Evolutionary conservation across 2,329 filamentous ascomycete species (phyloP).

Genomic region (Epichloe glyceriae): DNA sequence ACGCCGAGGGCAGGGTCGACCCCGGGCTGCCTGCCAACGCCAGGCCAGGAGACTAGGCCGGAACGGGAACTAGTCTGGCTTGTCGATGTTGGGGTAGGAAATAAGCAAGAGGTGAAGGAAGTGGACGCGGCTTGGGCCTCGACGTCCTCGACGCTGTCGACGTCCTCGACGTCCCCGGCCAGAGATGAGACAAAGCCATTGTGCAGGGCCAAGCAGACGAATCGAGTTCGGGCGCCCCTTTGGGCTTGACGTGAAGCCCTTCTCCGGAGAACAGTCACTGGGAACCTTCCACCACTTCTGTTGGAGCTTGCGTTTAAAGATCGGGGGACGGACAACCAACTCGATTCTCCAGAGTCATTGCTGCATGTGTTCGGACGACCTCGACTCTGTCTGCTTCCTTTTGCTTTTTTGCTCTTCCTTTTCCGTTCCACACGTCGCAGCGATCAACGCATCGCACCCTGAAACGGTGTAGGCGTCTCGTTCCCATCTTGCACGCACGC

Average conservation of each 20-base stretch:
- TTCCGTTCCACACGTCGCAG: too few relatives aligned
- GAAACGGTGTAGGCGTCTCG: too few relatives aligned
- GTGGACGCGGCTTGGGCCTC: neutral
- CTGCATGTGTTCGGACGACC: neutral
- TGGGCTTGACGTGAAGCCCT: neutral
- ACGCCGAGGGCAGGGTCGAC: neutral
- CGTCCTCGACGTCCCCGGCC: neutral
- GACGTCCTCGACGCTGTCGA: neutral
- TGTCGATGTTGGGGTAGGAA: neutral
- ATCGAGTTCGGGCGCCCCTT: neutral
- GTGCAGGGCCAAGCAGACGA: neutral
- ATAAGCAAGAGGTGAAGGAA: too few relatives aligned
- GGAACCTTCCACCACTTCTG: too few relatives aligned
- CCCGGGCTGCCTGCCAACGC: neutral
- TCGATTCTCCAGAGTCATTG: too few relatives aligned
- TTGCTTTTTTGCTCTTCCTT: too few relatives aligned
- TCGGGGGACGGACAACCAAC: too few relatives aligned
- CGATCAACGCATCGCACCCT: too few relatives aligned
- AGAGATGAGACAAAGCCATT: neutral
- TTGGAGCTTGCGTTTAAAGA: too few relatives aligned
- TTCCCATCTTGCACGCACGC: neutral
- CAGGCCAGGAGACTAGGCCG: neutral
- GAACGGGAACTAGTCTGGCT: neutral
- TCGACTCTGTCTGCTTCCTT: neutral
- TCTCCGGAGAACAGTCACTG: too few relatives aligned